A percentile compares a stretch with the other conserved stretches of the same genome.
Conservation (phyloP, 306 rosid genomes). For the Rosa multiflora region DNA sequence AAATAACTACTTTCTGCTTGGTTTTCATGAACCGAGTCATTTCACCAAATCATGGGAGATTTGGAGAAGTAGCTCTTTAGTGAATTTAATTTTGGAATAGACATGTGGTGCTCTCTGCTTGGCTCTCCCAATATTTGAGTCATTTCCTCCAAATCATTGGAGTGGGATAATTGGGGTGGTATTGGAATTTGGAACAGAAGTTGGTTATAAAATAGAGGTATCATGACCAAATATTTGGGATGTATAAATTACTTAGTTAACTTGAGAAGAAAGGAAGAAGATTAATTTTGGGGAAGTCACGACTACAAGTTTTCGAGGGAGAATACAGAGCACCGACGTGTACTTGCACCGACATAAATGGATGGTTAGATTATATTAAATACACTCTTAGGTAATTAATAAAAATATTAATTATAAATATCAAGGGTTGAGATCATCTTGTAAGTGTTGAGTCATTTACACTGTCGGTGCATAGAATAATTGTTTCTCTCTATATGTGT, state of each 20-base stretch:
- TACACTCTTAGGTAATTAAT: too few relatives aligned
- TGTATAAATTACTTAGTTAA: background rate
- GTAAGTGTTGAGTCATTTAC: too few relatives aligned
- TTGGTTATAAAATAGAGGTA: background rate
- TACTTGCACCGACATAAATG: too few relatives aligned
- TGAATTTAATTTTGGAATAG: background rate
- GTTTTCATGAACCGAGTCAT: background rate
- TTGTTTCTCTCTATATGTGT: too few relatives aligned
- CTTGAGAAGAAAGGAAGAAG: background rate
- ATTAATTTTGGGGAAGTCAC: too few relatives aligned
- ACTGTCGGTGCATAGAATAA: too few relatives aligned
- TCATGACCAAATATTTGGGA: background rate
- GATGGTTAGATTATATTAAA: too few relatives aligned
- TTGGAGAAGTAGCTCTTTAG: background rate
- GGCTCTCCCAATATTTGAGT: background rate
- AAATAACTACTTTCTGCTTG: background rate
- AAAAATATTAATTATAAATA: too few relatives aligned
- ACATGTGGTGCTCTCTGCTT: background rate
- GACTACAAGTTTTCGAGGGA: too few relatives aligned
- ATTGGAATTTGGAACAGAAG: background rate
- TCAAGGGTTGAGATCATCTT: too few relatives aligned
- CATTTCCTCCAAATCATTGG: background rate
- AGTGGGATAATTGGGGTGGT: background rate
- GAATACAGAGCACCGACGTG: too few relatives aligned
- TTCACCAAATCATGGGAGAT: constrained; percentile 5